Conservation (phyloP, 1,284 basidiomycete species). For the Hemileia vastatrix region DNA sequence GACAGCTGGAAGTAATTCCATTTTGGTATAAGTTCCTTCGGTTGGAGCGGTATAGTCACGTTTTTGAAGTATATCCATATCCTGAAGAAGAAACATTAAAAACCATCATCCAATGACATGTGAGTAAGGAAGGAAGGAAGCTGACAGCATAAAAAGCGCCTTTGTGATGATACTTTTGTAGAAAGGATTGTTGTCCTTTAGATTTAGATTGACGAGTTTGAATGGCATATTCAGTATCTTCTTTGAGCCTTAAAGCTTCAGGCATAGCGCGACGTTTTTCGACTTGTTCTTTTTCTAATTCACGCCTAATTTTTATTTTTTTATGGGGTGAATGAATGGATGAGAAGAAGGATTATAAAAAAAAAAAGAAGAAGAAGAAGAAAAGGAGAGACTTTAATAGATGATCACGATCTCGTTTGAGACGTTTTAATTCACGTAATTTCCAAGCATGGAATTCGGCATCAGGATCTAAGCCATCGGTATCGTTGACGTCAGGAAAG, state of each 20-base stretch:
- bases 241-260: constrained; percentile 76
- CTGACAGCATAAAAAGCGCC: constrained; percentile 86
- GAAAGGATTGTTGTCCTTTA: constrained; percentile 77
- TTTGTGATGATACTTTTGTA: constrained; percentile 99
- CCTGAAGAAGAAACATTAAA: constrained; percentile 49
- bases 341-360: neutral
- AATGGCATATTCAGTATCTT: constrained; percentile 77
- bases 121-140: constrained; percentile 39
- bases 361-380: neutral
- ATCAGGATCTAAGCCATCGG: constrained; percentile 80
- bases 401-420: constrained; percentile 81
- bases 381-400: constrained; percentile 4
- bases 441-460: constrained; percentile 95
- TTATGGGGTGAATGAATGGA: neutral
- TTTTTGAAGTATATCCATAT: constrained; percentile 71
- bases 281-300: constrained; percentile 76
- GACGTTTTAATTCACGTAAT: constrained; percentile 75
- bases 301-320: constrained; percentile 47
- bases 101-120: constrained; percentile 1
- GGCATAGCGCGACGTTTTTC: constrained; percentile 81
- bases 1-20: constrained; percentile 74
- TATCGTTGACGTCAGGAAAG: constrained; percentile 82
- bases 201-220: constrained; percentile 70
- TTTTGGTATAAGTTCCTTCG: constrained; percentile 65
- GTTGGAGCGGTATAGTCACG: constrained; percentile 85